Evolutionary conservation across 139 green algal species (phyloP).

Genomic region (Axilococcus clingmanii): DNA sequence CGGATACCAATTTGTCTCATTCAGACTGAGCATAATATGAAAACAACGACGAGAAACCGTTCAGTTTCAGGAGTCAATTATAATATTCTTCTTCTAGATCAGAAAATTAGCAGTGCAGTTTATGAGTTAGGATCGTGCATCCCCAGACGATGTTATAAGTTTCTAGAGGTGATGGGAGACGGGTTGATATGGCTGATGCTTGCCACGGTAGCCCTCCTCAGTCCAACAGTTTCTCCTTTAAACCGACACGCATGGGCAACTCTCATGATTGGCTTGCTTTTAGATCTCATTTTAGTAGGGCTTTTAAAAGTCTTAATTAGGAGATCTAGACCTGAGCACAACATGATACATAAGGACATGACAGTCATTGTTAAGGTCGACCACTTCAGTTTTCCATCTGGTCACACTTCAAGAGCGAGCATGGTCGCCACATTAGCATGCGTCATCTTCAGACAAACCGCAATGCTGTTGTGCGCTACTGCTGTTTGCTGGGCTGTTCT

Average conservation of each 20-base stretch:
- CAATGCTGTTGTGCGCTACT: constrained; percentile 1
- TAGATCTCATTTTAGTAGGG: constrained; percentile 44
- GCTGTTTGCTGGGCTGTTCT: constrained; percentile 19
- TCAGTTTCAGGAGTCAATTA: too few relatives aligned
- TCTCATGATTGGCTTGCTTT: constrained; percentile 31
- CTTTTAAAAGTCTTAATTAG: constrained; percentile 28
- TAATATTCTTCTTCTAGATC: too few relatives aligned
- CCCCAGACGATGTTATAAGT: constrained; percentile 22
- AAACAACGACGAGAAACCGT: too few relatives aligned
- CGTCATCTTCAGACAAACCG: constrained; percentile 1
- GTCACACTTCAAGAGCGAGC: constrained; percentile 40
- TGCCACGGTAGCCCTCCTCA: neutral
- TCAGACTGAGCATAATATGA: too few relatives aligned
- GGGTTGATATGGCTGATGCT: constrained; percentile 37
- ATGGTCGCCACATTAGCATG: constrained; percentile 36
- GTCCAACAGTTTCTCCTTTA: neutral
- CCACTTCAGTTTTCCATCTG: constrained; percentile 45
- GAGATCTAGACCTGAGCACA: constrained; percentile 42
- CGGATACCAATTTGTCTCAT: too few relatives aligned
- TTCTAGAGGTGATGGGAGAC: constrained; percentile 43
- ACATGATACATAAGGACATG: constrained; percentile 34
- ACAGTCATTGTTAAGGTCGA: constrained; percentile 48
- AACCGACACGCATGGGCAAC: constrained; percentile 15
- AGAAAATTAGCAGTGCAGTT: neutral
- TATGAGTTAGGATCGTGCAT: constrained; percentile 8